Percentiles rank a stretch among this genome's conserved stretches.
These are phyloP conservation scores for Rugosomyces carneus DNA, from an alignment of 1,284 basidiomycete genomes.

Conservation along the genomic window DNA sequence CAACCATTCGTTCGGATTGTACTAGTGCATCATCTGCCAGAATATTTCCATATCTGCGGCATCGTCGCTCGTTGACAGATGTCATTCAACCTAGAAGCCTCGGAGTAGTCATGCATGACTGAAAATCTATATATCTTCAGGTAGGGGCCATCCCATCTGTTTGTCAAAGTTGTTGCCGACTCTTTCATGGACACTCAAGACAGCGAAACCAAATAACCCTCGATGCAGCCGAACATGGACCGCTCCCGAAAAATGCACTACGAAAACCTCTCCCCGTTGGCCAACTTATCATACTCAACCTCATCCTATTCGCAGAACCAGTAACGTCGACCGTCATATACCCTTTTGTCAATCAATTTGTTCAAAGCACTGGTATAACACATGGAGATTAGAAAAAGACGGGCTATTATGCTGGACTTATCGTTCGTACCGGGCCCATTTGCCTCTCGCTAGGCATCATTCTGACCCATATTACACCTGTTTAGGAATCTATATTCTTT, in stretches of 20 bases:
- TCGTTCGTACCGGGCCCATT: slow-evolving; percentile 20
- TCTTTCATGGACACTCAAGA: slow-evolving; percentile 7
- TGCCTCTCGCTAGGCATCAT: background rate
- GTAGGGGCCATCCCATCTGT: too few species aligned
- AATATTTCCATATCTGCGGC: too few species aligned
- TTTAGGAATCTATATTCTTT: slow-evolving; percentile 35
- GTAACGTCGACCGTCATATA: slow-evolving; percentile 46
- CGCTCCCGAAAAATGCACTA: background rate
- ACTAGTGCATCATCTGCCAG: too few species aligned
- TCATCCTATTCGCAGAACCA: slow-evolving; percentile 43
- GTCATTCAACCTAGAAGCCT: too few species aligned
- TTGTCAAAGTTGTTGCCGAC: background rate
- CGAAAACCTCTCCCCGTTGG: slow-evolving; percentile 33
- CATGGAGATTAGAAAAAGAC: slow-evolving; percentile 37
- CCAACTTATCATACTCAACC: slow-evolving; percentile 33
- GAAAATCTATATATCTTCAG: too few species aligned
- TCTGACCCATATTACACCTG: slow-evolving; percentile 5
- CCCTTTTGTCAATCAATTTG: slow-evolving; percentile 46
- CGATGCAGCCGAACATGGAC: too few species aligned
- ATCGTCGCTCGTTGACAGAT: too few species aligned
- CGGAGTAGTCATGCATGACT: too few species aligned
- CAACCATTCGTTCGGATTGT: too few species aligned
- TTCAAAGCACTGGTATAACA: slow-evolving; percentile 40
- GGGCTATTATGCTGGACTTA: slow-evolving; percentile 47
- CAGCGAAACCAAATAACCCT: slow-evolving; percentile 7